Percentiles rank a stretch among this genome's conserved stretches.
These are phyloP conservation scores for Fusarium burgessii DNA, from an alignment of 2,329 filamentous ascomycete genomes.

Conservation along the genomic window DNA sequence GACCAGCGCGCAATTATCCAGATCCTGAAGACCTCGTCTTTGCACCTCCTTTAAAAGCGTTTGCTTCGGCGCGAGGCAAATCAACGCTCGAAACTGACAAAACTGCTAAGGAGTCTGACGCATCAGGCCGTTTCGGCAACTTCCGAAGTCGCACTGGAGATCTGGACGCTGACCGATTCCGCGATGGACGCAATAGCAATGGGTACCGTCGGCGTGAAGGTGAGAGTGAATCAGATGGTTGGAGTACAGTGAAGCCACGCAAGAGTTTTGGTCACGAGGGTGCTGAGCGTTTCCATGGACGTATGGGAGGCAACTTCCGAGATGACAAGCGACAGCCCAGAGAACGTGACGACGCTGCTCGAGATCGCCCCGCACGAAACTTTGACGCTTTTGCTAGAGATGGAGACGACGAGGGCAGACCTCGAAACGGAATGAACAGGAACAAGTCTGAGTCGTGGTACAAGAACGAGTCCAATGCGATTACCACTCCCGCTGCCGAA, in stretches of 20 bases:
- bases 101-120: constrained; percentile 62
- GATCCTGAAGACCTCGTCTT: constrained; percentile 85
- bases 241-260: constrained; percentile 79
- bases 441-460: constrained; percentile 82
- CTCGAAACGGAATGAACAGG: constrained; percentile 74
- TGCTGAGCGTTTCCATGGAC: constrained; percentile 76
- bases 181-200: constrained; percentile 61
- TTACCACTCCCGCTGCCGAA: constrained; percentile 35
- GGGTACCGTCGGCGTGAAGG: constrained; percentile 66
- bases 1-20: constrained; percentile 48
- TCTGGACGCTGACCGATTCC: constrained; percentile 63
- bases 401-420: constrained; percentile 64
- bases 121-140: constrained; percentile 69
- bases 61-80: constrained; percentile 78
- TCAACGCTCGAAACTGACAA: constrained; percentile 67
- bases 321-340: constrained; percentile 59
- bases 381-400: constrained; percentile 65
- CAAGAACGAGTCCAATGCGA: constrained; percentile 63
- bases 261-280: constrained; percentile 80
- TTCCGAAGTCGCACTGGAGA: constrained; percentile 66
- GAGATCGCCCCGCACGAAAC: constrained; percentile 60
- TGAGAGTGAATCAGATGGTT: constrained; percentile 76
- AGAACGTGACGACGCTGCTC: constrained; percentile 66
- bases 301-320: constrained; percentile 66
- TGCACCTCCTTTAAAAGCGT: constrained; percentile 84